Evolutionary conservation across 257 asterid species (phyloP), one percentile per base, ranked within the genome.

Genomic region (Fraxinus quadrangulata): DNA sequence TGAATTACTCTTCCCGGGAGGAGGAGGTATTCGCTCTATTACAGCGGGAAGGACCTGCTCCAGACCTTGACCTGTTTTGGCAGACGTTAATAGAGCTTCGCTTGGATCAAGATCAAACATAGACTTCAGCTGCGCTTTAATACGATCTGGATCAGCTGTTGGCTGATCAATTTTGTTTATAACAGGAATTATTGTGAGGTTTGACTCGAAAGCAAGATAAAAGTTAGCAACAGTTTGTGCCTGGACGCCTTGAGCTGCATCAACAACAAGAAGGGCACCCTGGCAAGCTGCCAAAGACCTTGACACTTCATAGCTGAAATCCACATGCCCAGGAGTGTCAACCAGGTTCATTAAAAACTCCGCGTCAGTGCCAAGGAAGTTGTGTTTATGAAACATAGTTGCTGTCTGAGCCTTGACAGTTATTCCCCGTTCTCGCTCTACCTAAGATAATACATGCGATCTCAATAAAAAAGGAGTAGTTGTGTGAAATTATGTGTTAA

Each of bases 271-370:
- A 78, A 95, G 97, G 72, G 91, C 98, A 24, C 98, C 98, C 71
- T 95, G 99, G 88, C 99, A 95, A 80, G 99, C 99, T 77, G 98
- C 98, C 88, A 95, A 82, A 63, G 99, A 95, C 83, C 99, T 90
- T 7, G 99, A 91, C 26, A 95, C 99, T 84, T 95, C 99, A 33
- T 95, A 95, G 88, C 90, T 95, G 81, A 95, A 95, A 85, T 95
- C 99, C 68, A 95, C 99, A 59, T 95, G 99, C 49, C 99, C 99
- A 76, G 99, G 99, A 26, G 99, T 95, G 89, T 95, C 99, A 59
- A 95, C 78, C 71, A 95, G 89, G 86, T 95, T 95, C 80, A 95
- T 81, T 70, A 95, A 82, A 88, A 93, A 88, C 34, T 87, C 83
- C 10, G 92, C 71, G 63, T 92, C 88, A 21, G 85, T 76, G 21